These are phyloP conservation scores for Psophocarpus tetragonolobus DNA, from an alignment of 306 rosid genomes.

Conservation along the genomic window DNA sequence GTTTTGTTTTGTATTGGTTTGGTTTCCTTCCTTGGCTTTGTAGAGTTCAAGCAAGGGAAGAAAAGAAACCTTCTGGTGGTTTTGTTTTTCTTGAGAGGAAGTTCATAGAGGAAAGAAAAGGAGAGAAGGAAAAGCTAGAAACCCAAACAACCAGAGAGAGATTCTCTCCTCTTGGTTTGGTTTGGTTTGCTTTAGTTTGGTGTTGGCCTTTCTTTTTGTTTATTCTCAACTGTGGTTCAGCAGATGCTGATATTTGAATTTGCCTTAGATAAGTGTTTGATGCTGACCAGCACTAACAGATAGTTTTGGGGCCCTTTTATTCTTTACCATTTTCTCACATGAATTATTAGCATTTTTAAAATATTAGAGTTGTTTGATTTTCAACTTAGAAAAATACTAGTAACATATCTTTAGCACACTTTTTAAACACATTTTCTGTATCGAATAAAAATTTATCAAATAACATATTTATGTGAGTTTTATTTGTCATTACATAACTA, in stretches of 20 bases:
- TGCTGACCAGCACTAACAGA: constrained; percentile 57
- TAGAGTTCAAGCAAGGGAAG: constrained; percentile 47
- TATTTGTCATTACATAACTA: too few relatives aligned
- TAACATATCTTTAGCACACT: too few relatives aligned
- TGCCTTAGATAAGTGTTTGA: constrained; percentile 47
- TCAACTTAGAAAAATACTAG: too few relatives aligned
- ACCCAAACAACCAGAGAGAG: constrained; percentile 59
- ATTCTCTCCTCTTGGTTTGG: constrained; percentile 47
- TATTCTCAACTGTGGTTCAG: constrained; percentile 40
- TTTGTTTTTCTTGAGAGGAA: constrained; percentile 26
- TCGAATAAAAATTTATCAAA: too few relatives aligned
- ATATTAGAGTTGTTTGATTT: constrained; percentile 21
- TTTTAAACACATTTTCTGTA: too few relatives aligned
- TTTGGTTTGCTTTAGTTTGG: constrained; percentile 39
- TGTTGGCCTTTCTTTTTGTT: constrained; percentile 42
- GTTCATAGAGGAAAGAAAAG: constrained; percentile 24
- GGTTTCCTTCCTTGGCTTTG: constrained; percentile 43
- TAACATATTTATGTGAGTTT: too few relatives aligned
- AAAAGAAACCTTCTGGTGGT: constrained; percentile 37
- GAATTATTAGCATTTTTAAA: constrained; percentile 28
- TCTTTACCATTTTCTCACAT: constrained; percentile 35
- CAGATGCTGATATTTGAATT: constrained; percentile 50
- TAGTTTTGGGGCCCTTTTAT: constrained; percentile 36
- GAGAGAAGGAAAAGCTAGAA: constrained; percentile 44
- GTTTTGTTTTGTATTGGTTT: constrained; percentile 15